Base-by-base conservation (phyloP, 148 eudicot species). In the Fallopia convolvulus region DNA sequence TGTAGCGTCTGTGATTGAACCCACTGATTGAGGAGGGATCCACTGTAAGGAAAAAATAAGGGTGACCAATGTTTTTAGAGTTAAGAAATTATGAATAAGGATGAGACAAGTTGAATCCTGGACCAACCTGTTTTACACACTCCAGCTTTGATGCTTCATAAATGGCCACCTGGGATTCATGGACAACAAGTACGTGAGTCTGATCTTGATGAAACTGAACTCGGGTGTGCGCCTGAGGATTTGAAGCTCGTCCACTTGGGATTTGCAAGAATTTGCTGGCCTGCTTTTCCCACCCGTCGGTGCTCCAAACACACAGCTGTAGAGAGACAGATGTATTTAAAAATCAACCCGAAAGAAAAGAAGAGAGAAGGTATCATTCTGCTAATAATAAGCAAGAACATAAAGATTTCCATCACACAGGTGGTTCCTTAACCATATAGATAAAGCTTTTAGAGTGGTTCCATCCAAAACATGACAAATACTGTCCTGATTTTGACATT, bases 171-270 rank as follows among this genome's bases (percentile, higher is more conserved):
- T 91, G 97, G 2, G 88, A 82, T 76, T 89, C 90, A 76, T 91
- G 97, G 49, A 89, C 82, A 23, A 82, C 91, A 80, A 91, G 77
- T 30, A 91, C 55, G 61, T 88, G 97, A 41, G 68, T 82, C 79
- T 86, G 91, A 80, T 89, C 87, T 61, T 82, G 86, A 40, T 88
- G 89, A 78, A 91, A 89, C 36, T 91, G 90, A 71, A 89, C 89
- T 20, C 88, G 85, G 8, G 91, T 89, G 70, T 85, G 84, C 20
- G 87, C 86, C 26, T 72, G 80, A 70, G 89, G 83, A 44, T 81
- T 80, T 70, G 82, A 46, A 9, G 78, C 55, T 75, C 85, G 75
- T 21, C 87, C 88, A 70, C 80, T 55, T 41, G 93, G 91, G 32
- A 86, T 85, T 48, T 84, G 89, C 87, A 91, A 74, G 79, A 77